These are phyloP conservation scores for Mycena haematopus DNA, from an alignment of 768 basidiomycete species.

Conservation along the genomic window DNA sequence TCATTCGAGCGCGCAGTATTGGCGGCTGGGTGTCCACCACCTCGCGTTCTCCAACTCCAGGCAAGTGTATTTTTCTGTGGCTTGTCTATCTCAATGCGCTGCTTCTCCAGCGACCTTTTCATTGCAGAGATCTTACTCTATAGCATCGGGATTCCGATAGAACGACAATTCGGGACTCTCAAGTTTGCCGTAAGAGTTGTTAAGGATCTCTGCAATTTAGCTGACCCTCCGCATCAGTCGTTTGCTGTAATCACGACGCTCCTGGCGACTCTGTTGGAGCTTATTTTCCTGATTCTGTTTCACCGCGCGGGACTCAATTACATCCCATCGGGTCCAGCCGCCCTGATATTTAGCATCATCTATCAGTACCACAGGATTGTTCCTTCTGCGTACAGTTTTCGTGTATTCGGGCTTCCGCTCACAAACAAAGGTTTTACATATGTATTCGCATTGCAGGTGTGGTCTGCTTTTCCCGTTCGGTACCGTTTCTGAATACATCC, in stretches of 20 bases:
- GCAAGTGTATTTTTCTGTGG: background rate
- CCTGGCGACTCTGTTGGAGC: constrained; percentile 71
- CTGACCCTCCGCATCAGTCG: constrained; percentile 56
- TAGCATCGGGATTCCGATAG: constrained; percentile 71
- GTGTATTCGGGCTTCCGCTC: constrained; percentile 74
- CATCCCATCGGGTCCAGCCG: constrained; percentile 78
- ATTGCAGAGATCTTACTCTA: constrained; percentile 77
- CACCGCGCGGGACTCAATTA: constrained; percentile 73
- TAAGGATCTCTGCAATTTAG: constrained; percentile 1
- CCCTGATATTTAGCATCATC: constrained; percentile 77
- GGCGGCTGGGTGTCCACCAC: constrained; percentile 79
- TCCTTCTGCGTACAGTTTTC: constrained; percentile 77
- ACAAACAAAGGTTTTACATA: constrained; percentile 82
- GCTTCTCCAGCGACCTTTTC: constrained; percentile 69
- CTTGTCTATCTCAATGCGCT: background rate
- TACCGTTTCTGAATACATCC: background rate
- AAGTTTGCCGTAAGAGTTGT: constrained; percentile 78
- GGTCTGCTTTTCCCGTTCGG: background rate
- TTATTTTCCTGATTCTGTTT: constrained; percentile 67
- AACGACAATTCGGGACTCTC: constrained; percentile 84
- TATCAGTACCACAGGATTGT: constrained; percentile 86
- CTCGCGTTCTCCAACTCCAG: constrained; percentile 78
- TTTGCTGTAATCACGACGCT: constrained; percentile 74
- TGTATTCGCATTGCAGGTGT: constrained; percentile 75
- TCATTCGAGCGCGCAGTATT: constrained; percentile 63